These are phyloP conservation scores for Mucor mucedo DNA, from an alignment of 371 early-diverging fungal species.

Conservation along the genomic window DNA sequence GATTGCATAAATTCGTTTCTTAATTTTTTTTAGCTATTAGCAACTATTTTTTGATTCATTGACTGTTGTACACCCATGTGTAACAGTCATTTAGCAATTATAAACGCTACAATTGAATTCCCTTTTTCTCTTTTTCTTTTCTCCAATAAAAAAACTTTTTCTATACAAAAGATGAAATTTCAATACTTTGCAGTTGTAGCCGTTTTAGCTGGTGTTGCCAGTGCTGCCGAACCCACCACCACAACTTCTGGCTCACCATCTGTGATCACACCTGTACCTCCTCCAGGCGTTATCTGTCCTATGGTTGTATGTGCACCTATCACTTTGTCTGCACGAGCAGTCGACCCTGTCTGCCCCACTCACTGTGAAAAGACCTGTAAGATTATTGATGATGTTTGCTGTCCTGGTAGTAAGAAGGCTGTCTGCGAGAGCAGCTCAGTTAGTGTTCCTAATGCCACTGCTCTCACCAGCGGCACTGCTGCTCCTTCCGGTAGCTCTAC, in stretches of 20 bases:
- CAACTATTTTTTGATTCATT: neutral
- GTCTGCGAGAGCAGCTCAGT: constrained; percentile 5
- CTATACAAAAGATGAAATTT: neutral
- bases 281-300: constrained; percentile 22
- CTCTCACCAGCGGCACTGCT: no score
- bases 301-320: constrained; percentile 25
- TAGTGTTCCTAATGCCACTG: neutral
- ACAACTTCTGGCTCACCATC: neutral
- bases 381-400: constrained; percentile 29
- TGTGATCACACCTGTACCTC: neutral
- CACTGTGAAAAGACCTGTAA: constrained; percentile 13
- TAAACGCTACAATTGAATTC: neutral
- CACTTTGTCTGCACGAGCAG: constrained; percentile 1
- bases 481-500: neutral
- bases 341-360: constrained; percentile 15
- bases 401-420: constrained; percentile 29
- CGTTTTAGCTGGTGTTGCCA: constrained; percentile 2
- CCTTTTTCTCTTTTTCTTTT: constrained; percentile 1
- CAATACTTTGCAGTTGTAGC: neutral
- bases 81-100: neutral
- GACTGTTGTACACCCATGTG: neutral
- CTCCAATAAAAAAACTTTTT: neutral
- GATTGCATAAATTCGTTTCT: neutral
- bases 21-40: neutral
- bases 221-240: neutral